phyloP scores from a whole-genome alignment of 225 moss, liverwort and hornwort genomes.

The Asterella californica region DNA sequence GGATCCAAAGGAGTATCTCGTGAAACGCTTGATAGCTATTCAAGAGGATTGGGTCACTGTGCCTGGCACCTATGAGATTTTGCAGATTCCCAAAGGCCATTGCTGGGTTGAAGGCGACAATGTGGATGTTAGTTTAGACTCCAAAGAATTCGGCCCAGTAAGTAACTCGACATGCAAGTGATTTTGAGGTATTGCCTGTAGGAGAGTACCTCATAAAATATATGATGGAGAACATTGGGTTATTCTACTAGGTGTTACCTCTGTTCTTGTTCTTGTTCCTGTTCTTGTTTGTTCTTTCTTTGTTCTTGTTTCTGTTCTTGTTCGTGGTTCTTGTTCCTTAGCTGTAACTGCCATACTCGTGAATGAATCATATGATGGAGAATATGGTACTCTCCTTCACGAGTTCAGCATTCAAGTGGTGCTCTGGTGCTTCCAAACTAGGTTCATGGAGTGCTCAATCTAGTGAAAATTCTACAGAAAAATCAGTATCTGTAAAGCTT shows the following conservation, averaged over 20 bases:
- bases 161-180: slow-evolving; percentile 23
- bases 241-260: neutral
- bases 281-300: neutral
- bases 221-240: too few relatives aligned
- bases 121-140: slow-evolving; percentile 85
- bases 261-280: neutral
- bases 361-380: too few relatives aligned
- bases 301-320: neutral
- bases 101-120: slow-evolving; percentile 99
- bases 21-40: slow-evolving; percentile 91
- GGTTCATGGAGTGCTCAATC: neutral
- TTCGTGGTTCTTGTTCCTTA: too few relatives aligned
- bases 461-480: too few relatives aligned
- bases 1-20: slow-evolving; percentile 84
- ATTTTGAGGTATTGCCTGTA: neutral
- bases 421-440: neutral
- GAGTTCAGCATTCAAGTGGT: neutral
- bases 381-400: neutral
- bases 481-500: neutral
- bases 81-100: slow-evolving; percentile 93
- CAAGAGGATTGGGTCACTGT: slow-evolving; percentile 99
- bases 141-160: slow-evolving; percentile 94
- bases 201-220: too few relatives aligned
- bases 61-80: slow-evolving; percentile 85
- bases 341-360: too few relatives aligned